Percentiles rank a stretch among this genome's conserved stretches.
Evolutionary conservation across 805 yeast species (phyloP).

Genomic region (Myxozyma lipomycoides): DNA sequence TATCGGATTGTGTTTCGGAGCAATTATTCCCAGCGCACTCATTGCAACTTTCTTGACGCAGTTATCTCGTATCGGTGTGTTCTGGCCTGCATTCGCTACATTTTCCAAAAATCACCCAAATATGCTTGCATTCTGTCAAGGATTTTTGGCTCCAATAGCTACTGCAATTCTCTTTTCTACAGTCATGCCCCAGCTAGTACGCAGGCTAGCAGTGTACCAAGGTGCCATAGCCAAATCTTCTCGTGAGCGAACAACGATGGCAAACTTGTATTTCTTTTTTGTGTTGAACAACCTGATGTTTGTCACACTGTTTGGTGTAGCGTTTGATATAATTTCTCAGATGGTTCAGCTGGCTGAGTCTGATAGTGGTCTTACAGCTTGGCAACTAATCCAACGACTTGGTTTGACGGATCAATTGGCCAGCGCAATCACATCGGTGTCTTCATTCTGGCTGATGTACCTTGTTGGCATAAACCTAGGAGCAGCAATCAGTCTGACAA

Average conservation of each 20-base stretch:
- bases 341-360: slow-evolving; percentile 29
- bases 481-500: slow-evolving; percentile 35
- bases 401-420: slow-evolving; percentile 36
- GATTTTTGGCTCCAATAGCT: slow-evolving; percentile 39
- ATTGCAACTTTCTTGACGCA: slow-evolving; percentile 42
- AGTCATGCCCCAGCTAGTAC: slow-evolving; percentile 36
- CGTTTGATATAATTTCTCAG: slow-evolving; percentile 39
- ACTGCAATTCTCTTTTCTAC: slow-evolving; percentile 37
- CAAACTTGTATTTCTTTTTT: slow-evolving; percentile 40
- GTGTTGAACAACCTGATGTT: slow-evolving; percentile 40
- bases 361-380: slow-evolving; percentile 23
- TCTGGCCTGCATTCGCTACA: slow-evolving; percentile 38
- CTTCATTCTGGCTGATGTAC: slow-evolving; percentile 44
- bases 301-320: slow-evolving; percentile 40
- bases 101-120: slow-evolving; percentile 32
- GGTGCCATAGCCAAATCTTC: slow-evolving; percentile 39
- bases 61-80: slow-evolving; percentile 37
- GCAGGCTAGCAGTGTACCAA: slow-evolving; percentile 39
- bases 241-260: slow-evolving; percentile 39
- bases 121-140: slow-evolving; percentile 39
- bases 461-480: slow-evolving; percentile 36
- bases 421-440: slow-evolving; percentile 38
- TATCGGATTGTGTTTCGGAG: slow-evolving; percentile 33
- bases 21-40: slow-evolving; percentile 43
- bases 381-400: slow-evolving; percentile 33